These are phyloP conservation scores for Hondaea fermentalgiana DNA, from an alignment of 108 stramenopile species.

Conservation along the genomic window DNA sequence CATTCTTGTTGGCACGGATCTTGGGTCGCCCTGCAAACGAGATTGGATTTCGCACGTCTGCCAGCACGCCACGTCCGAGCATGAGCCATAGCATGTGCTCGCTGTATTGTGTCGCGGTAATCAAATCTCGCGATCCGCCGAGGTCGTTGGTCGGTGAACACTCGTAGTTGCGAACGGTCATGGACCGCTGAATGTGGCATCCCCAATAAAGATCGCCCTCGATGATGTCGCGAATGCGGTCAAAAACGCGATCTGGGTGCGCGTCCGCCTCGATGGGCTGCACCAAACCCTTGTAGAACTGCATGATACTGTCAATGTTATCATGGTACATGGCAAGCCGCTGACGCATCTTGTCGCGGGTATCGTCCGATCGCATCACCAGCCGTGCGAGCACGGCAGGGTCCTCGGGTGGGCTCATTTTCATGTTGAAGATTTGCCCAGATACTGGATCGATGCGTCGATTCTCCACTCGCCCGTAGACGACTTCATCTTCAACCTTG, in stretches of 20 bases:
- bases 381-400: conserved; percentile 61
- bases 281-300: conserved; percentile 58
- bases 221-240: conserved; percentile 43
- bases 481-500: conserved; percentile 79
- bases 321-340: conserved; percentile 77
- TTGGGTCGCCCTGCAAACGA: neutral
- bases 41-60: neutral
- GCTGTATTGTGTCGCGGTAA: neutral
- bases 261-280: conserved; percentile 66
- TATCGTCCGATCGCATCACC: conserved; percentile 84
- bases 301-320: conserved; percentile 72
- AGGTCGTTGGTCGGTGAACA: neutral
- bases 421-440: conserved; percentile 90
- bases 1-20: neutral
- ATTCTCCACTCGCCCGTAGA: conserved; percentile 84
- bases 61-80: neutral
- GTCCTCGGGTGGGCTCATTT: conserved; percentile 70
- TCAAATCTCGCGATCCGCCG: neutral
- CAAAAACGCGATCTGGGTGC: conserved; percentile 56
- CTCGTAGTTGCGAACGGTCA: neutral
- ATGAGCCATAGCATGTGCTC: neutral
- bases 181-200: neutral
- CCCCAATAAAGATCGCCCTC: neutral
- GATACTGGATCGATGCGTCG: conserved; percentile 88
- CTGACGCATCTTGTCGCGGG: conserved; percentile 83